phyloP scores from a whole-genome alignment of 495 filamentous ascomycete species.

The Aspergillus homomorphus region DNA sequence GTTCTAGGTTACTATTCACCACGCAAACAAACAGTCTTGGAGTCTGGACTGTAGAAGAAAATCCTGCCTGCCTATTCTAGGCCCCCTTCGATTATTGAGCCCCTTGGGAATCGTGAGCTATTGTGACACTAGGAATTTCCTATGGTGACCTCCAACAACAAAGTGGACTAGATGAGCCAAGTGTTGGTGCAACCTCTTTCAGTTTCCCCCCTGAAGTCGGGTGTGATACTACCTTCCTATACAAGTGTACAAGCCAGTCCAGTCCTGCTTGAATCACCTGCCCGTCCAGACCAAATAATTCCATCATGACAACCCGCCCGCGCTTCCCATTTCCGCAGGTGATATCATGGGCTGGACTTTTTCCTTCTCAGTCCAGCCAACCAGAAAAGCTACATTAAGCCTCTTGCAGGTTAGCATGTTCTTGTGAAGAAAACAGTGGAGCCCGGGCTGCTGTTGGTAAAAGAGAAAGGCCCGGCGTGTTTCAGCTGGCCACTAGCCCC shows the following conservation, averaged over 20 bases:
- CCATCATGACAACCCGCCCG: background rate
- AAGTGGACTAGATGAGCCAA: background rate
- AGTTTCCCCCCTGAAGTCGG: background rate
- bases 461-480: slow-evolving; percentile 23
- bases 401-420: background rate
- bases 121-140: background rate
- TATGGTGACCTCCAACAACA: background rate
- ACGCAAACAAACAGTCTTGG: no score
- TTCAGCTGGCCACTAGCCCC: slow-evolving; percentile 33
- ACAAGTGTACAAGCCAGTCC: background rate
- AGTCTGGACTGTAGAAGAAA: background rate
- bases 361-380: background rate
- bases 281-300: background rate
- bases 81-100: background rate
- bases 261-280: no score
- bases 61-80: background rate
- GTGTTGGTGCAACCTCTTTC: background rate
- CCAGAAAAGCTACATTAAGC: background rate
- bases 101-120: background rate
- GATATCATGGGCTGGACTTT: slow-evolving; percentile 2
- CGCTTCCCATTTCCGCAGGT: background rate
- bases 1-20: no score
- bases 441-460: background rate
- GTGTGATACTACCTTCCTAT: background rate
- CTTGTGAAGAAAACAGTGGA: slow-evolving; percentile 6